Evolutionary conservation across 345 rosid genomes (phyloP), one percentile per base, ranked within the genome.

Genomic region (Euphorbia peplus): DNA sequence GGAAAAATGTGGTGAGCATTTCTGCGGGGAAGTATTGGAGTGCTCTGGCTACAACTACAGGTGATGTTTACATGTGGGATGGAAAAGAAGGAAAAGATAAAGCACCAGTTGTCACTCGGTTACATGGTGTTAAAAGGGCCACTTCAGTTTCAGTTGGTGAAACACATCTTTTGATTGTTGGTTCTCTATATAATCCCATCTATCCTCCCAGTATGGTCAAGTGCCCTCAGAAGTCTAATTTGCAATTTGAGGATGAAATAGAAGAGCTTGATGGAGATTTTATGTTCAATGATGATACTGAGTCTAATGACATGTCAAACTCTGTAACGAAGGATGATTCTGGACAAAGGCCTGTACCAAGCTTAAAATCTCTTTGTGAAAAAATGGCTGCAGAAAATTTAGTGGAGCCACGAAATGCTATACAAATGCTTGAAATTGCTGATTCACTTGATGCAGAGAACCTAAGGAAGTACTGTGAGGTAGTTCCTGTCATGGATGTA

Each of bases 1-100:
- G 89, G 29, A 86, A 78, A 74, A 82, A 82, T 39, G 71, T 86
- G 64, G 90, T 85, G 73, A 83, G 89, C 82, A 81, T 95, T 75
- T 87, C 99, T 75, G 91, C 93, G 1, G 97, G 97, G n/a, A 95
- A 95, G 75, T 91, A 85, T 65, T 95, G 97, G 99, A 77, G 85
- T 51, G 88, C 96, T 73, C 96, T 82, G 60, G 95, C 85, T 77
- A 88, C 97, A 21, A 80, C 78, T 70, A 79, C 89, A n/a, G 99
- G 99, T 53, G 97, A 95, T 79, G 86, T 91, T 70, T 90, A 85
- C 84, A 88, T 78, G 88, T 90, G 96, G 91, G 97, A 95, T 76
- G 96, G 93, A 60, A 91, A 95, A 82, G 75, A 83, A 51, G 75
- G 69, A 14, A 82, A 71, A 58, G 91, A 87, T 64, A 74, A 74